phyloP scores from a whole-genome alignment of 345 rosid species.

The Passiflora organensis region DNA sequence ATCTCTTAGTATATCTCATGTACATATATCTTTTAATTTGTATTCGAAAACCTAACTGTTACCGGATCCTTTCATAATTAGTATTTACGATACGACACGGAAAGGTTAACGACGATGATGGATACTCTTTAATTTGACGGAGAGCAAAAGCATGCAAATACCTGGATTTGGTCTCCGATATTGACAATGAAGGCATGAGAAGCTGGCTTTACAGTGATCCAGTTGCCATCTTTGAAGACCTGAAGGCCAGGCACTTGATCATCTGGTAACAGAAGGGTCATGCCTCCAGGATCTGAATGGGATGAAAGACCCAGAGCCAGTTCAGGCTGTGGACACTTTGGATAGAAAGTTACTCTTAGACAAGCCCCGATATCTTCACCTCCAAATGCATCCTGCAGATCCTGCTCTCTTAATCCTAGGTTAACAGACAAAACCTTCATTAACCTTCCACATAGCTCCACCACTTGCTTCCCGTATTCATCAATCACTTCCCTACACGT shows the following conservation, averaged over 20 bases:
- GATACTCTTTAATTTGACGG: too few relatives aligned
- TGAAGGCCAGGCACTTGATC: slow-evolving; percentile 72
- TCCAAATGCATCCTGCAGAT: slow-evolving; percentile 67
- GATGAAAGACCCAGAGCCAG: slow-evolving; percentile 77
- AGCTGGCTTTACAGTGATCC: slow-evolving; percentile 91
- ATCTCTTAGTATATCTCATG: too few relatives aligned
- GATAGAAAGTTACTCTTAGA: slow-evolving; percentile 77
- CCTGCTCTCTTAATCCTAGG: slow-evolving; percentile 48
- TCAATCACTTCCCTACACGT: slow-evolving; percentile 41
- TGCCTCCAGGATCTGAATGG: slow-evolving; percentile 92
- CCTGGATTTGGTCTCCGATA: slow-evolving; percentile 95
- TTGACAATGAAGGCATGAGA: slow-evolving; percentile 80
- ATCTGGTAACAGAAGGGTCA: slow-evolving; percentile 81
- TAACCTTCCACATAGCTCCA: slow-evolving; percentile 49
- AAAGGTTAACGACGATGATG: too few relatives aligned
- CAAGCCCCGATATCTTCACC: slow-evolving; percentile 72
- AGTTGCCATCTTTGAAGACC: slow-evolving; percentile 46
- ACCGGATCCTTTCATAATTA: too few relatives aligned
- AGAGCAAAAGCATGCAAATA: slow-evolving; percentile 18
- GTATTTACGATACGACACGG: too few relatives aligned
- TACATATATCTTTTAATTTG: too few relatives aligned
- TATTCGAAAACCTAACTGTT: too few relatives aligned
- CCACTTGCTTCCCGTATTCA: slow-evolving; percentile 62
- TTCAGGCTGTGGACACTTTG: slow-evolving; percentile 90
- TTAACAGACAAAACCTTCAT: slow-evolving; percentile 69